Evolutionary conservation across 2,329 filamentous ascomycete genomes (phyloP), one percentile per base, ranked within the genome.

Genomic region (Lizonia empirigonia): DNA sequence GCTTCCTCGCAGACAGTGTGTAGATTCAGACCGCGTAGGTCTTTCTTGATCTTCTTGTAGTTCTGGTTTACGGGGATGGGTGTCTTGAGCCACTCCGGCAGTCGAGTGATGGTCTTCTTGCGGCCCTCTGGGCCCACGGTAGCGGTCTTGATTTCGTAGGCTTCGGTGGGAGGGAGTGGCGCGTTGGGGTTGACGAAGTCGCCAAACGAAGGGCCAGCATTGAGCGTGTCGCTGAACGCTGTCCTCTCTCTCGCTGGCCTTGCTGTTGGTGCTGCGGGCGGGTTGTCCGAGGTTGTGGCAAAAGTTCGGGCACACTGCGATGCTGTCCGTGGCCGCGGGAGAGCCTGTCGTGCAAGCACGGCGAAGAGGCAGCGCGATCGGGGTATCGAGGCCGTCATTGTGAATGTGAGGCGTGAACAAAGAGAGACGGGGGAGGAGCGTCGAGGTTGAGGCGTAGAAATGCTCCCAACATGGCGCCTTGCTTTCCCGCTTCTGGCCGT

Each of bases 1-100:
- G 94, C 94, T 78, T 99, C 94, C 77, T 99, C 94, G 75, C 94
- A 99, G 13, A 99, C 94, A 5, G 94, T 99, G 74, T 97, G 92
- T 49, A 99, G 80, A 50, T 89, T 89, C 53, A 99, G 77, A 0
- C 94, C 94, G 27, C 94, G 85, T 60, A 99, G 78, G 74, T 99
- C 94, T 58, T 88, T 86, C 80, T 96, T 97, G 75, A 99, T 96
- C 68, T 90, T 90, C 78, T 95, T 95, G 80, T 88, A 97, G 77
- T 95, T 95, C 50, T 83, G 88, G 56, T 87, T 87, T 10, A 85
- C 85, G 0, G 94, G 94, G 49, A 99, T 94, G 1, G 91, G 90
- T 18, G 93, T 99, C 81, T 97, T 97, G 58, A 99, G 84, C 94
- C 94, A 99, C 62, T 88, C 84, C 16, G 94, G 94, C 39, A 99